Conservation (phyloP, 257 asterid species). For the Capsicum pubescens region DNA sequence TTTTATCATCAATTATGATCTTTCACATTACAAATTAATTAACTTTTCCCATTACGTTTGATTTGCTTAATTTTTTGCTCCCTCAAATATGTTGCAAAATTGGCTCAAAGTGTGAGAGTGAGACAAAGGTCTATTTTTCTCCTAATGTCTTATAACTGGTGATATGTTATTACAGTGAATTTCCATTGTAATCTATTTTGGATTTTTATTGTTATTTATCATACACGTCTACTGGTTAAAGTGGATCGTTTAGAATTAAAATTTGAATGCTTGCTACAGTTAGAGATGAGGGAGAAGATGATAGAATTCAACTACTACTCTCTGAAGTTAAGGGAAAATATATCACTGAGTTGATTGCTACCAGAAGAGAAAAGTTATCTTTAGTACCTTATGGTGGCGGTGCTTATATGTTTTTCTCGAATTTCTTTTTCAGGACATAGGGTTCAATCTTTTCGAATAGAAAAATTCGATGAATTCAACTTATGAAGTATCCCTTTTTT, state of each 20-base stretch:
- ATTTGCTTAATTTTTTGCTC: too few species aligned
- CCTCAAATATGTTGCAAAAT: too few species aligned
- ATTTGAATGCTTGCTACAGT: slow-evolving; percentile 33
- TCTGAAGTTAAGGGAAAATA: slow-evolving; percentile 51
- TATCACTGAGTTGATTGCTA: slow-evolving; percentile 52
- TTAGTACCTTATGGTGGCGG: slow-evolving; percentile 59
- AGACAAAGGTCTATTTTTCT: too few species aligned
- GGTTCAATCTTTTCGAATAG: too few species aligned
- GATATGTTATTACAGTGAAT: background rate
- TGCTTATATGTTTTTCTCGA: background rate
- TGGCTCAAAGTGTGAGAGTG: too few species aligned
- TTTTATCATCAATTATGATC: too few species aligned
- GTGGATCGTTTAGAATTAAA: background rate
- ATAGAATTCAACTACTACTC: slow-evolving; percentile 43
- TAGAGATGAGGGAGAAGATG: slow-evolving; percentile 54
- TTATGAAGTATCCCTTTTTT: too few species aligned
- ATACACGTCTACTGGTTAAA: background rate
- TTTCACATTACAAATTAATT: too few species aligned
- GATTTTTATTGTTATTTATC: background rate
- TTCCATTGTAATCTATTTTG: background rate
- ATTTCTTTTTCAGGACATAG: too few species aligned
- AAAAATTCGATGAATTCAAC: too few species aligned
- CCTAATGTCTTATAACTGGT: background rate
- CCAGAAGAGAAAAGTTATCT: slow-evolving; percentile 58
- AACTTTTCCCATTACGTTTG: too few species aligned